phyloP scores from a whole-genome alignment of 2,329 filamentous ascomycete species.

The Aureobasidium sp. region DNA sequence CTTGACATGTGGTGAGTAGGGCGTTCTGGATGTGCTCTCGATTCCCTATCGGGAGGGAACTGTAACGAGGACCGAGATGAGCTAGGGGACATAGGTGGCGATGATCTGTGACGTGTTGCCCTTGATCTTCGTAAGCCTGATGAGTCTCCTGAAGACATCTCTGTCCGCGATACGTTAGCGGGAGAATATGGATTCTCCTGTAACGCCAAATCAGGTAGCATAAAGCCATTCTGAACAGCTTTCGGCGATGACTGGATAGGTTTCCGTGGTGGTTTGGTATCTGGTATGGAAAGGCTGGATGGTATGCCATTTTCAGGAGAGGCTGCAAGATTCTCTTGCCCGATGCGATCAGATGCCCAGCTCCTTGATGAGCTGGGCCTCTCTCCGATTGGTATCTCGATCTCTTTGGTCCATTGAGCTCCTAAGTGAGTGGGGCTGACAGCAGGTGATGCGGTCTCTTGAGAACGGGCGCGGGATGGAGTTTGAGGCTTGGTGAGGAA shows the following conservation, averaged over 20 bases:
- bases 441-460: not conserved
- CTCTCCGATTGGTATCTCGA: constrained; percentile 58
- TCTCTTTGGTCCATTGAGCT: constrained; percentile 37
- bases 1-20: not conserved
- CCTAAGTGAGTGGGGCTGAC: not conserved
- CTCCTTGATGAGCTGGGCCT: constrained; percentile 41
- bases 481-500: constrained; percentile 34
- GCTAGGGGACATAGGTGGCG: constrained; percentile 23
- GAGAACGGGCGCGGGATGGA: constrained; percentile 5
- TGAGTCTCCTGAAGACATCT: not conserved
- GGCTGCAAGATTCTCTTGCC: not conserved
- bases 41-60: not conserved
- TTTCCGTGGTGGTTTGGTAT: not conserved
- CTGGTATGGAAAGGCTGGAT: not conserved
- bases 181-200: constrained; percentile 14
- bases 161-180: not conserved
- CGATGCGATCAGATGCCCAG: constrained; percentile 26
- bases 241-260: not conserved
- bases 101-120: constrained; percentile 31
- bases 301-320: not conserved
- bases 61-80: constrained; percentile 17
- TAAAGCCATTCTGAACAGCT: constrained; percentile 17
- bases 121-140: constrained; percentile 31
- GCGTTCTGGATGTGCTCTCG: not conserved
- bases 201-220: constrained; percentile 10